A percentile compares a stretch with the other conserved stretches of the same genome.
These are phyloP conservation scores for Thozetella sp. DNA, from an alignment of 495 filamentous ascomycete genomes.

Conservation along the genomic window DNA sequence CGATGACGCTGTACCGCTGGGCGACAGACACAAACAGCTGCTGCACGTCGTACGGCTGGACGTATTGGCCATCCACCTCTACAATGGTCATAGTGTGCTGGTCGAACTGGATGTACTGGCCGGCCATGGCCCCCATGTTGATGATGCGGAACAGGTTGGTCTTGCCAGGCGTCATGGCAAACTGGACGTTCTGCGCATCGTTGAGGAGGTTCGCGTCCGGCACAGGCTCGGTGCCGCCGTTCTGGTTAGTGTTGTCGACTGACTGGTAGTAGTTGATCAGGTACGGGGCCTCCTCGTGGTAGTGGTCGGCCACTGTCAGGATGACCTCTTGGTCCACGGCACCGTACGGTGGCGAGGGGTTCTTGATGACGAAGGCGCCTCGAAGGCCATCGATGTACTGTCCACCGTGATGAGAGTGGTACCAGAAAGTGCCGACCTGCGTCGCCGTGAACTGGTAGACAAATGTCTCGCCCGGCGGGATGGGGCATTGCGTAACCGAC, in stretches of 20 bases:
- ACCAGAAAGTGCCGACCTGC: constrained; percentile 45
- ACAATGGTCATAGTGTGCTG: constrained; percentile 45
- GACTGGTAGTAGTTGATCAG: constrained; percentile 49
- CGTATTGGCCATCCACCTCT: constrained; percentile 46
- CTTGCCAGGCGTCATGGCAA: constrained; percentile 38
- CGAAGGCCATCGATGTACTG: constrained; percentile 52
- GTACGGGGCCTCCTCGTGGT: constrained; percentile 33
- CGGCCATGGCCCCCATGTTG: constrained; percentile 61
- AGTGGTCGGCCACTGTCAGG: constrained; percentile 51
- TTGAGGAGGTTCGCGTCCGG: constrained; percentile 61
- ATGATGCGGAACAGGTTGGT: constrained; percentile 69
- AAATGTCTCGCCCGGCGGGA: constrained; percentile 57
- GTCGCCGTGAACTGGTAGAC: constrained; percentile 37
- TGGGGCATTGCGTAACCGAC: constrained; percentile 62
- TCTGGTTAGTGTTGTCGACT: constrained; percentile 36
- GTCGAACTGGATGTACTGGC: constrained; percentile 56
- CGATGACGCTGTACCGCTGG: constrained; percentile 59
- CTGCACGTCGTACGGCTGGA: constrained; percentile 13
- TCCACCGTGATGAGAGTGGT: constrained; percentile 31
- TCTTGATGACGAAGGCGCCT: constrained; percentile 56
- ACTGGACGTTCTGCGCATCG: constrained; percentile 46
- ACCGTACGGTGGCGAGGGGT: constrained; percentile 51
- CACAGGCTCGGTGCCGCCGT: constrained; percentile 48
- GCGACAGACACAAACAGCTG: constrained; percentile 44
- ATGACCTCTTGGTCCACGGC: constrained; percentile 56